phyloP scores from a whole-genome alignment of 2,329 filamentous ascomycete species.

The Ceratocystis papillata region DNA sequence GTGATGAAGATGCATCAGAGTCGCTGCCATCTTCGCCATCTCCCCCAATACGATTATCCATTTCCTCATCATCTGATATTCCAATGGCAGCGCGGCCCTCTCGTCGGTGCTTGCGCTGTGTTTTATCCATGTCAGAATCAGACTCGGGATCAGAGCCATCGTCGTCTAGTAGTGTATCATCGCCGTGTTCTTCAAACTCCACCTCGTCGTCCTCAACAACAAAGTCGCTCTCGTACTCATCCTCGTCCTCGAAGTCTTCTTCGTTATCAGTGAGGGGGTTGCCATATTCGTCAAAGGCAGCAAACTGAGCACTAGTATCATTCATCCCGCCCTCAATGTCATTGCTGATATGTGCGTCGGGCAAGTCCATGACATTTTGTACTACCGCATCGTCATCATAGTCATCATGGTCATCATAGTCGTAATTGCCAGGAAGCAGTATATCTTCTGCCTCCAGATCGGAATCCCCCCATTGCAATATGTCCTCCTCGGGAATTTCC shows the following conservation, averaged over 20 bases:
- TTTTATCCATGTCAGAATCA: neutral
- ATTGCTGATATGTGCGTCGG: neutral
- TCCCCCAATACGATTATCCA: neutral
- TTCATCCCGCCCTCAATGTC: neutral
- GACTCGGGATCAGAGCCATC: neutral
- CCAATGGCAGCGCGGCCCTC: neutral
- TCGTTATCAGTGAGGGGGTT: neutral
- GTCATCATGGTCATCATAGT: neutral
- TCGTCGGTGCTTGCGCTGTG: neutral
- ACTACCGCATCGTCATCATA: neutral
- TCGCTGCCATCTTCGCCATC: neutral
- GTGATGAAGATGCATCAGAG: neutral
- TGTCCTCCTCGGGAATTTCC: neutral
- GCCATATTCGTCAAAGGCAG: neutral
- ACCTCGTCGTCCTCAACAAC: constrained; percentile 20
- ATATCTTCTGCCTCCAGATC: neutral
- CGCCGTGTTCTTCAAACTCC: constrained; percentile 14
- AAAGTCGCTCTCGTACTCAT: constrained; percentile 21
- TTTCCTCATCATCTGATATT: constrained; percentile 9
- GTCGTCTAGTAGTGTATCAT: constrained; percentile 16
- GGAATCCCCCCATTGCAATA: neutral
- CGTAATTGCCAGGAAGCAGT: neutral
- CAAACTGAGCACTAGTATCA: neutral
- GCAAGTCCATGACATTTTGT: neutral
- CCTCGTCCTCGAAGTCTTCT: constrained; percentile 6